These are phyloP conservation scores for Immersiporthe knoxdaviesiana DNA, from an alignment of 2,329 filamentous ascomycete species.

Conservation along the genomic window DNA sequence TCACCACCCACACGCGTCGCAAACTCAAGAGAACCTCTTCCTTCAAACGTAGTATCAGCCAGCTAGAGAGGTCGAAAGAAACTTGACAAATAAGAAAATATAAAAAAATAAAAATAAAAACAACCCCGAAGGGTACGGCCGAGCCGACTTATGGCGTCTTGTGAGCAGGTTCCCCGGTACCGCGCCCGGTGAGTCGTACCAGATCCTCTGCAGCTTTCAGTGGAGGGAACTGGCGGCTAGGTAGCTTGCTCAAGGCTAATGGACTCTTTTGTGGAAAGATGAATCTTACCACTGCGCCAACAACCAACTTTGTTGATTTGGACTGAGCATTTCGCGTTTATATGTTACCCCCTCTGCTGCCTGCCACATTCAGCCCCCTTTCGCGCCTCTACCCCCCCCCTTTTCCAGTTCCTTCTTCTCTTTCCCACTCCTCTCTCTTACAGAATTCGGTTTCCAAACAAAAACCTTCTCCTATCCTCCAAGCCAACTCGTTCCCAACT, in stretches of 20 bases:
- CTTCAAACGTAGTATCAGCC: not conserved
- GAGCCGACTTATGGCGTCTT: slow-evolving; percentile 12
- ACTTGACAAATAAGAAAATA: not conserved
- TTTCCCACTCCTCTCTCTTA: not conserved
- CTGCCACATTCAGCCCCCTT: not conserved
- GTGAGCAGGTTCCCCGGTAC: slow-evolving; percentile 13
- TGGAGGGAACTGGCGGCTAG: slow-evolving; percentile 15
- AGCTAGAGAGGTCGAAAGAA: no score
- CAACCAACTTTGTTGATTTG: not conserved
- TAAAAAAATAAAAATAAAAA: not conserved
- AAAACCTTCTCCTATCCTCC: not conserved
- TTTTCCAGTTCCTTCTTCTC: no score
- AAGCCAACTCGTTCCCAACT: not conserved
- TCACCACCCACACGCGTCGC: not conserved
- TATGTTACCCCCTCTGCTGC: not conserved
- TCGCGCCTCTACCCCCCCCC: no score
- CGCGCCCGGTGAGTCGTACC: slow-evolving; percentile 13
- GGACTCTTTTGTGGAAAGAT: slow-evolving; percentile 12
- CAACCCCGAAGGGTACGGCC: slow-evolving; percentile 7
- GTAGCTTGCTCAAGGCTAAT: slow-evolving; percentile 15
- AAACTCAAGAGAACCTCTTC: not conserved
- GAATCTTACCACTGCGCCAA: slow-evolving; percentile 15
- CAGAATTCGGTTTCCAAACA: not conserved
- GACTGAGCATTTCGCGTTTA: not conserved
- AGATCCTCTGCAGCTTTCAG: slow-evolving; percentile 12